phyloP scores from a whole-genome alignment of 1,284 basidiomycete species.

The Leucoagaricus sp. region DNA sequence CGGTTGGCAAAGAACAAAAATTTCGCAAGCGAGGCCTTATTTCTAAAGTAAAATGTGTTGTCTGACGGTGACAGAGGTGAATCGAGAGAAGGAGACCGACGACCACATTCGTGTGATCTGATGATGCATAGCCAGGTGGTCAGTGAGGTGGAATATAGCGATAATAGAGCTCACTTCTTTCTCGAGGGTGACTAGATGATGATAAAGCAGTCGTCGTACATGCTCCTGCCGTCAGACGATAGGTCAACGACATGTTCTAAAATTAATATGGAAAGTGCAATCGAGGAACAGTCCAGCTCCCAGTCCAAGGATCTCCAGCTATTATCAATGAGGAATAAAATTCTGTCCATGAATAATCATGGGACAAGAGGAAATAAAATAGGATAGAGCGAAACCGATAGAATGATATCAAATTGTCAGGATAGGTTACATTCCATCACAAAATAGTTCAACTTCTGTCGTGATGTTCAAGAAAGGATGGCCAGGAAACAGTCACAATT shows the following conservation, averaged over 20 bases:
- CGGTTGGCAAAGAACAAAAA: conserved; percentile 27
- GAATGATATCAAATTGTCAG: too few species aligned
- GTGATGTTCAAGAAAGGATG: too few species aligned
- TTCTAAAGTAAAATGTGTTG: conserved; percentile 6
- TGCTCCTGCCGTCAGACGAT: conserved; percentile 18
- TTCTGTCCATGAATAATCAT: too few species aligned
- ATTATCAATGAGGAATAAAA: too few species aligned
- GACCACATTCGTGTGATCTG: conserved; percentile 25
- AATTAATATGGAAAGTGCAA: neutral
- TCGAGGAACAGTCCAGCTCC: too few species aligned
- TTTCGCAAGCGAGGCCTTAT: conserved; percentile 25
- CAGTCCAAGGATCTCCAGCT: too few species aligned
- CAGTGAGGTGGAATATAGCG: neutral
- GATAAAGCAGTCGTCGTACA: conserved; percentile 27
- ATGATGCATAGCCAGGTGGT: neutral
- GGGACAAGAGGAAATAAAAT: too few species aligned
- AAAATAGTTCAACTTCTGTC: too few species aligned
- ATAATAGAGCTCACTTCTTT: conserved; percentile 20
- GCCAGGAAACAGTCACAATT: too few species aligned
- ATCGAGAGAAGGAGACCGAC: conserved; percentile 13
- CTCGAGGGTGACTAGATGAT: conserved; percentile 25
- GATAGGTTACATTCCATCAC: too few species aligned
- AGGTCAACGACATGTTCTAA: neutral
- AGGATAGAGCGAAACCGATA: too few species aligned
- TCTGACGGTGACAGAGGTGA: neutral